Evolutionary conservation across 1,139 yeast species (phyloP), one percentile per base, ranked within the genome.

Genomic region (Kazachstania sp.): DNA sequence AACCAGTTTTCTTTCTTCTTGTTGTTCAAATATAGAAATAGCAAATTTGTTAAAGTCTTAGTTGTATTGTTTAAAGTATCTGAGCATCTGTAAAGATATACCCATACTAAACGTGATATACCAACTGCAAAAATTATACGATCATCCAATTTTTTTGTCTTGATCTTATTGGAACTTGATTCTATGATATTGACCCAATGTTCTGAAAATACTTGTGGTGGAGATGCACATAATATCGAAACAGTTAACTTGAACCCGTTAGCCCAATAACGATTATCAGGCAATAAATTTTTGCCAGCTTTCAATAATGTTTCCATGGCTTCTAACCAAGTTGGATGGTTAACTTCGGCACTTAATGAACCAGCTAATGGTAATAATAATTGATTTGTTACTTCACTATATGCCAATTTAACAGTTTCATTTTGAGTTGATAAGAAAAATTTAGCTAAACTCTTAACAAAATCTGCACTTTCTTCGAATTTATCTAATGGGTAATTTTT

Each of bases 321-420:
- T 45, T 81, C 85, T 0, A 83, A 82, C 99, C 98, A 94, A 0
- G 85, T 80, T 2, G 98, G 98, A 64, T 88, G 95, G 59, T 94
- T 92, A 0, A 88, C 88, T 63, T 94, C 99, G 0, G 97, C 98
- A 0, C 97, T 86, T 34, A 90, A 74, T 2, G 78, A 73, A 18
- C 87, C 94, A 0, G 97, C 95, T 38, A 92, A 68, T 0, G 97
- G 95, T 40, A 86, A 67, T 3, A 94, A 67, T 37, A 94, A 73
- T 50, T 78, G 82, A 46, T 84, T 75, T 39, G 90, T 71, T 1
- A 87, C 95, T 53, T 87, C 95, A 44, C 95, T 85, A 62, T 92
- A 94, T 1, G 95, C 94, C 52, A 78, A 71, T 28, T 81, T 70
- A 1, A 85, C 73, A 3, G 80, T 73, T 48, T 80, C 80, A 53